Percentiles rank a stretch among this genome's conserved stretches.
Conservation (phyloP, 2,329 filamentous ascomycete species). For the Penicillium hesseltinei region DNA sequence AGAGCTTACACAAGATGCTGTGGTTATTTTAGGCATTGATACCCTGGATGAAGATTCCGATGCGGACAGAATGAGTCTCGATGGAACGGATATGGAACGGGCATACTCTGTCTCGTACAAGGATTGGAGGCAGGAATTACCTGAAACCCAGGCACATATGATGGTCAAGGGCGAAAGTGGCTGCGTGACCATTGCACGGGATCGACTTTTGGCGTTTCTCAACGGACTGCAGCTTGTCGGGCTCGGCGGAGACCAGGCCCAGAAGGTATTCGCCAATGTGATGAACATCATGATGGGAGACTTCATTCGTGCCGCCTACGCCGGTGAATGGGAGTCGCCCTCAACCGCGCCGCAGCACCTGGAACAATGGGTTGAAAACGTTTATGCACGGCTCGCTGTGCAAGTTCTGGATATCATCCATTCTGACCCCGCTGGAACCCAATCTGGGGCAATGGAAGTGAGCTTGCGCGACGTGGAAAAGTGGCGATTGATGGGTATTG, state of each 20-base stretch:
- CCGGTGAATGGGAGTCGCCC: constrained; percentile 56
- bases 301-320: constrained; percentile 57
- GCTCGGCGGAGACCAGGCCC: constrained; percentile 54
- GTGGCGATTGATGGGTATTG: constrained; percentile 57
- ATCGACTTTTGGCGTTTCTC: constrained; percentile 42
- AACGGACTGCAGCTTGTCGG: constrained; percentile 52
- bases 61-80: constrained; percentile 19
- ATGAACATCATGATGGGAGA: constrained; percentile 58
- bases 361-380: constrained; percentile 55
- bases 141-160: constrained; percentile 28
- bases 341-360: constrained; percentile 51
- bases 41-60: constrained; percentile 26
- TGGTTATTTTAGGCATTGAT: constrained; percentile 44
- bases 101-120: constrained; percentile 38
- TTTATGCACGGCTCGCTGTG: constrained; percentile 53
- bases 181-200: constrained; percentile 31
- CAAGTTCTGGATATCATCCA: constrained; percentile 48
- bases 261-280: constrained; percentile 58
- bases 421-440: constrained; percentile 22
- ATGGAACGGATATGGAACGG: constrained; percentile 41
- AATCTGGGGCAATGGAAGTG: constrained; percentile 32
- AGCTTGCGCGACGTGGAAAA: constrained; percentile 47
- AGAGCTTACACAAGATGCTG: constrained; percentile 46
- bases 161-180: constrained; percentile 35
- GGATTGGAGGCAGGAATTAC: constrained; percentile 36